Evolutionary conservation across 2,329 filamentous ascomycete genomes (phyloP).

Genomic region (Botryotinia calthae): DNA sequence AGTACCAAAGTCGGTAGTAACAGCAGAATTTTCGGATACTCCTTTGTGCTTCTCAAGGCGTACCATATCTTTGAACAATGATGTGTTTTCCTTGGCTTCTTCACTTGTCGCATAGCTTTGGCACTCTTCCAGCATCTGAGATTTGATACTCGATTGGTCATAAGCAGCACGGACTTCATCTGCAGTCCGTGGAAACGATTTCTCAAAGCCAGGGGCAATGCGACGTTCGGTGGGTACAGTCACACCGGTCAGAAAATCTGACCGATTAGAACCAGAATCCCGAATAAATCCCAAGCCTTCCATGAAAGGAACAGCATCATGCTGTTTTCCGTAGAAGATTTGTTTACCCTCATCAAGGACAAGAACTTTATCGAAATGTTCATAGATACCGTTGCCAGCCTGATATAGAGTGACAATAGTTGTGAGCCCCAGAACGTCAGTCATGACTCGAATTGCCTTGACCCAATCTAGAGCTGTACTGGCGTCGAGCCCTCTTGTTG

Average conservation of each 20-base stretch:
- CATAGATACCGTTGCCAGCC: conserved; percentile 66
- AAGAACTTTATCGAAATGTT: conserved; percentile 68
- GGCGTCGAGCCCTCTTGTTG: conserved; percentile 69
- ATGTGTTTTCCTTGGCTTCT: conserved; percentile 45
- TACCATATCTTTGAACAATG: conserved; percentile 53
- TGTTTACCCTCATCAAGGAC: conserved; percentile 65
- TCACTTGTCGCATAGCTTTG: conserved; percentile 46
- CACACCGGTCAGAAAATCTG: conserved; percentile 62
- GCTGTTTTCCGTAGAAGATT: conserved; percentile 61
- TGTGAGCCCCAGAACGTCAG: conserved; percentile 57
- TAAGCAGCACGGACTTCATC: conserved; percentile 37
- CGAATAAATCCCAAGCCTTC: conserved; percentile 62
- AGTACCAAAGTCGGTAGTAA: conserved; percentile 43
- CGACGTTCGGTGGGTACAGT: conserved; percentile 58
- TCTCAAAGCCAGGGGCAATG: conserved; percentile 47
- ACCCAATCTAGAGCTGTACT: conserved; percentile 58
- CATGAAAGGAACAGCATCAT: conserved; percentile 62
- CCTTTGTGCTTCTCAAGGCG: conserved; percentile 53
- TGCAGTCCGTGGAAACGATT: conserved; percentile 47
- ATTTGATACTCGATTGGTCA: not conserved
- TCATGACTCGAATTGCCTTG: conserved; percentile 60
- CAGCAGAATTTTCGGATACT: conserved; percentile 52
- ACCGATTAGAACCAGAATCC: conserved; percentile 59
- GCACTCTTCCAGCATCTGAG: not conserved
- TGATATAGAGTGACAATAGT: conserved; percentile 67